These are phyloP conservation scores for Candida cerambycidarum DNA, from an alignment of 805 yeast genomes.

Conservation along the genomic window DNA sequence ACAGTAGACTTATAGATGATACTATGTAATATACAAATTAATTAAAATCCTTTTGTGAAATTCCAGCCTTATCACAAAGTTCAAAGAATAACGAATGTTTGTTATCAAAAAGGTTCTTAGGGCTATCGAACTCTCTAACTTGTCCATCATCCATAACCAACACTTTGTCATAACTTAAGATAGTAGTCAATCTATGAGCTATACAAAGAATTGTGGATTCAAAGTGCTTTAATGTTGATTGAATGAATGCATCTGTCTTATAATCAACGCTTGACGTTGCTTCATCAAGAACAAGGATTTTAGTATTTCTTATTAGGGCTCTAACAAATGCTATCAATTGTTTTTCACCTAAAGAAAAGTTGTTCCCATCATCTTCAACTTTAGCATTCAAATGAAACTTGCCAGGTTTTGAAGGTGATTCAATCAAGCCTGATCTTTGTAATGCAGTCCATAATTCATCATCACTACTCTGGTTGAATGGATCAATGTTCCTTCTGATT, in stretches of 20 bases:
- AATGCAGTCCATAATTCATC: constrained; percentile 57
- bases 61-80: constrained; percentile 61
- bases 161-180: constrained; percentile 70
- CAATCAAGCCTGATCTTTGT: constrained; percentile 54
- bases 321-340: constrained; percentile 80
- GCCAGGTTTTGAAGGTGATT: constrained; percentile 18
- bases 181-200: constrained; percentile 81
- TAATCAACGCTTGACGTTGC: constrained; percentile 82
- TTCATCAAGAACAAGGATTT: constrained; percentile 79
- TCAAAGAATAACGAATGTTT: constrained; percentile 56
- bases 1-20: constrained; percentile 24
- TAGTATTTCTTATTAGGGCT: constrained; percentile 73
- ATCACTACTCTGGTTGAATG: constrained; percentile 52
- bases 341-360: constrained; percentile 76
- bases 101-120: constrained; percentile 54
- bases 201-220: constrained; percentile 79
- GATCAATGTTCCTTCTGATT: constrained; percentile 60
- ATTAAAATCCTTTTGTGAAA: constrained; percentile 19
- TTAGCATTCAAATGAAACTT: constrained; percentile 43
- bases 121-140: constrained; percentile 72
- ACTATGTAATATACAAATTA: constrained; percentile 3
- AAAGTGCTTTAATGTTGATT: constrained; percentile 63
- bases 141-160: constrained; percentile 81
- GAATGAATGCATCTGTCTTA: constrained; percentile 79
- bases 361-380: constrained; percentile 68